A percentile compares a stretch with the other conserved stretches of the same genome.
Conservation (phyloP, 192 early-diverging fungal genomes). For the Linnemannia elongata region DNA sequence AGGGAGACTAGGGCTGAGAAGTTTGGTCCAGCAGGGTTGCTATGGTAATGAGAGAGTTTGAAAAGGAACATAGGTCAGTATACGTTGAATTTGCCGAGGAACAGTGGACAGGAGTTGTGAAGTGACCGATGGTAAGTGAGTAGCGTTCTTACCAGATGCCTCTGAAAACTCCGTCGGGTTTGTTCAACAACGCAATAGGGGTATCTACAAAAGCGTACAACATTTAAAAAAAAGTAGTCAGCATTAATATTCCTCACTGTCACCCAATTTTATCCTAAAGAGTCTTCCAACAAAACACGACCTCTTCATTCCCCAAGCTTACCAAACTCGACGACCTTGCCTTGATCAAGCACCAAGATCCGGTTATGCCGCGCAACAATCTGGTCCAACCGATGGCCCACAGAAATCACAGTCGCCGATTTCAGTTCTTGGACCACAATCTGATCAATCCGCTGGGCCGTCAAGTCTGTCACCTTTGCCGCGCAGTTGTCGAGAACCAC, state of each 20-base stretch:
- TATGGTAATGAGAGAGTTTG: neutral
- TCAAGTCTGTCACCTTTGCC: constrained; percentile 71
- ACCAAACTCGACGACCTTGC: constrained; percentile 78
- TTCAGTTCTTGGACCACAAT: constrained; percentile 68
- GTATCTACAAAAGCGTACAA: constrained; percentile 34
- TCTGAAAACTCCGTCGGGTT: constrained; percentile 33
- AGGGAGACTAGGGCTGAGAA: constrained; percentile 38
- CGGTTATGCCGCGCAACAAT: constrained; percentile 71
- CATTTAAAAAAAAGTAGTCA: neutral
- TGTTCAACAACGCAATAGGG: constrained; percentile 38
- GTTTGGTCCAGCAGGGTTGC: constrained; percentile 42
- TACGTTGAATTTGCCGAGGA: too few species aligned
- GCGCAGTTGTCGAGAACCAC: constrained; percentile 86
- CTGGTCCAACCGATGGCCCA: constrained; percentile 83
- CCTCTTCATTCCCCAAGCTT: constrained; percentile 5
- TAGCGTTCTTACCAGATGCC: constrained; percentile 29
- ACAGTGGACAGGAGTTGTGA: too few species aligned
- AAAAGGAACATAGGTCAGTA: too few species aligned
- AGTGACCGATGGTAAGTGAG: neutral
- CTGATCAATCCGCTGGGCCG: constrained; percentile 76
- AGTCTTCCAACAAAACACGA: neutral
- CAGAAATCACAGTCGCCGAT: constrained; percentile 71
- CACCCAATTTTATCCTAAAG: too few species aligned
- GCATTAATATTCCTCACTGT: neutral
- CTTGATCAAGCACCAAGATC: constrained; percentile 84